Conservation (phyloP, 2,329 filamentous ascomycete genomes). For the Colletotrichum shisoi region DNA sequence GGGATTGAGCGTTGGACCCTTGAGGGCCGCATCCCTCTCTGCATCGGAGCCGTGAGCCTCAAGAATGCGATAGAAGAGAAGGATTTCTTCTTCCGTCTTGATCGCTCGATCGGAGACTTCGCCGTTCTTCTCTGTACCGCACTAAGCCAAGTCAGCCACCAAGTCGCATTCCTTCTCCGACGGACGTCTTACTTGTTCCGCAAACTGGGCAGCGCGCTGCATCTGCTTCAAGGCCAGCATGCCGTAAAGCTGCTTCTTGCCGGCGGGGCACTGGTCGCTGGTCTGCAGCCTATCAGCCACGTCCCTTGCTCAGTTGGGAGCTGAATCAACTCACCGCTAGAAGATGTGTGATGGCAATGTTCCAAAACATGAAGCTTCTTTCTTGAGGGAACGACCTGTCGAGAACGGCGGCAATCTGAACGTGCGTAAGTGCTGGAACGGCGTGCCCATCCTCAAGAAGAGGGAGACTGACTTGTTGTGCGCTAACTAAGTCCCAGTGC, state of each 20-base stretch:
- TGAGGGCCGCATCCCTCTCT: conserved; percentile 53
- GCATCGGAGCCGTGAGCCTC: conserved; percentile 54
- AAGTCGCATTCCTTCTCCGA: too few species aligned
- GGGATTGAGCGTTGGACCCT: conserved; percentile 53
- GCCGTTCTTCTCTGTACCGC: conserved; percentile 14
- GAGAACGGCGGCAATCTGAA: conserved; percentile 62
- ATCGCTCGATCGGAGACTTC: conserved; percentile 47
- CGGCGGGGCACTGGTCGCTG: conserved; percentile 56
- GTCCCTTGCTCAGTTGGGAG: too few species aligned
- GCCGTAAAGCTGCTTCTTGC: conserved; percentile 61
- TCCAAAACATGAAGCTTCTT: conserved; percentile 61
- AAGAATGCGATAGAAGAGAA: conserved; percentile 59
- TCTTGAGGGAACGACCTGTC: conserved; percentile 61
- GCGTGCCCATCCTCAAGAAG: background rate
- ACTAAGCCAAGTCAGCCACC: conserved; percentile 6
- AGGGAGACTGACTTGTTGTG: conserved; percentile 59
- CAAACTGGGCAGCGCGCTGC: conserved; percentile 57
- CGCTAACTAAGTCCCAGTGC: conserved; percentile 64
- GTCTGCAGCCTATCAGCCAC: conserved; percentile 46
- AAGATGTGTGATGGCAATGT: conserved; percentile 62
- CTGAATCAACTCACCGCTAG: conserved; percentile 56
- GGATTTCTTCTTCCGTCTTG: conserved; percentile 59
- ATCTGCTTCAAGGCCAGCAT: conserved; percentile 61
- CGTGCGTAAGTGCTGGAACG: background rate
- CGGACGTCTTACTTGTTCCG: conserved; percentile 53